Evolutionary conservation across 768 basidiomycete species (phyloP), one percentile per base, ranked within the genome.

Genomic region (Naganishia kalamii): DNA sequence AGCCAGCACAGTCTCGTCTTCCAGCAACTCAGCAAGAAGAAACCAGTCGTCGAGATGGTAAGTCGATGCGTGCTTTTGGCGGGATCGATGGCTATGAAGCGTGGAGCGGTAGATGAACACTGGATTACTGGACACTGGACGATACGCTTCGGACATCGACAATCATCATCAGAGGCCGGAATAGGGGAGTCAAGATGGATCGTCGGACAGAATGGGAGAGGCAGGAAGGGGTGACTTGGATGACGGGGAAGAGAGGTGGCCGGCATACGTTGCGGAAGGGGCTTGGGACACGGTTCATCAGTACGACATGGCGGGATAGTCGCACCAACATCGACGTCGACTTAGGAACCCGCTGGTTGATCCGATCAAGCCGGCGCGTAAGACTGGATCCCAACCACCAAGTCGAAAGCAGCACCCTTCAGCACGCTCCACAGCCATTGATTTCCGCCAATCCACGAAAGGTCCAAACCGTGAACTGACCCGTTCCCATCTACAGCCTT

Each of bases 401-500:
- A n/a, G 37, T 17, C 7, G 17, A 40, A 40, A 8, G 8, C 37
- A 11, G 7, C 46, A 47, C n/a, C 46, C 46, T 10, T 21, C n/a
- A 10, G 7, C 11, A 47, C 8, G 17, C 13, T 47, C 46, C 21
- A 7, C 46, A 47, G 46, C 13, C 46, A 8, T 17, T 47, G 17
- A 47, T 47, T 47, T 23, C 7, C 11, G 23, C 21, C 23, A 7
- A 6, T 47, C 40, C 40, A 19, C 19, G 10, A 10, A 41, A 41
- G 11, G 40, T 41, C 6, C 8, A 40, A 17, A 40, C 37, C 8
- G 8, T 8, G 37, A 17, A 47, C 46, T 47, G 46, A 47, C 35
- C 12, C 11, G 23, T 6, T 27, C 25, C 32, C 52, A 41, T 15
- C 17, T 21, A 19, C 80, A 97, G 94, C 94, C 94, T 81, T 97